Percentiles rank a stretch among this genome's conserved stretches.
These are phyloP conservation scores for Sporothrix inflata DNA, from an alignment of 2,329 filamentous ascomycete genomes.

Conservation along the genomic window DNA sequence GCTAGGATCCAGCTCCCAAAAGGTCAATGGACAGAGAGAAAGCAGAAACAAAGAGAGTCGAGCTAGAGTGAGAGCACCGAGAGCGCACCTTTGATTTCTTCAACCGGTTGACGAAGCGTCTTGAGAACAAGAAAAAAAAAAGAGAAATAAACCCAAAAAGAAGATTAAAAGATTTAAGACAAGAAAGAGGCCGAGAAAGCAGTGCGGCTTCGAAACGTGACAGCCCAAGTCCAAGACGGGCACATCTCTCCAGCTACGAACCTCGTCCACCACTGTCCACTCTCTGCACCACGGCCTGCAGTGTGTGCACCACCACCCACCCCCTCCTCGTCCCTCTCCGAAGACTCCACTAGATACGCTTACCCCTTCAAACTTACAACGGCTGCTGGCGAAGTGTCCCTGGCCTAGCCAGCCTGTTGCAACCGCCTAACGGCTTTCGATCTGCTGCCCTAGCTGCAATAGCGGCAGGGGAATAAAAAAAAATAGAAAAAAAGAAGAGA, in stretches of 20 bases:
- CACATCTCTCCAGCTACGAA: constrained; percentile 1
- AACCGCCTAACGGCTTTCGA: constrained; percentile 33
- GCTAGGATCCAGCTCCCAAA: neutral
- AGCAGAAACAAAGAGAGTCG: neutral
- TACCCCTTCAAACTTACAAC: constrained; percentile 35
- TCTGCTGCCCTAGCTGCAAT: constrained; percentile 23
- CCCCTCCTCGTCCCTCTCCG: constrained; percentile 2
- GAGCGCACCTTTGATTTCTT: neutral
- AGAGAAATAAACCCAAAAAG: neutral
- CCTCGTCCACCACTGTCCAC: neutral
- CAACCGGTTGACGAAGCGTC: neutral
- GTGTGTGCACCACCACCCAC: neutral
- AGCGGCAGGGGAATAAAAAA: constrained; percentile 23
- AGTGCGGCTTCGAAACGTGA: constrained; percentile 9
- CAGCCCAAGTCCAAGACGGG: neutral
- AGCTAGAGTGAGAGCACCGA: neutral
- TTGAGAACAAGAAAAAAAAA: neutral
- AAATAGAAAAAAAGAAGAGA: constrained; percentile 15
- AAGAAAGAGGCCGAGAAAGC: constrained; percentile 2
- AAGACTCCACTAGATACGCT: constrained; percentile 29
- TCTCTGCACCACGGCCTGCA: constrained; percentile 1
- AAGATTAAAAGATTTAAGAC: neutral
- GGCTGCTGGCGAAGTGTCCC: constrained; percentile 32
- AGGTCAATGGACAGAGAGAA: neutral
- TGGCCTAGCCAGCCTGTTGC: constrained; percentile 31